Evolutionary conservation across 202 grass and related monocot species (phyloP).

Genomic region (Setaria italica): DNA sequence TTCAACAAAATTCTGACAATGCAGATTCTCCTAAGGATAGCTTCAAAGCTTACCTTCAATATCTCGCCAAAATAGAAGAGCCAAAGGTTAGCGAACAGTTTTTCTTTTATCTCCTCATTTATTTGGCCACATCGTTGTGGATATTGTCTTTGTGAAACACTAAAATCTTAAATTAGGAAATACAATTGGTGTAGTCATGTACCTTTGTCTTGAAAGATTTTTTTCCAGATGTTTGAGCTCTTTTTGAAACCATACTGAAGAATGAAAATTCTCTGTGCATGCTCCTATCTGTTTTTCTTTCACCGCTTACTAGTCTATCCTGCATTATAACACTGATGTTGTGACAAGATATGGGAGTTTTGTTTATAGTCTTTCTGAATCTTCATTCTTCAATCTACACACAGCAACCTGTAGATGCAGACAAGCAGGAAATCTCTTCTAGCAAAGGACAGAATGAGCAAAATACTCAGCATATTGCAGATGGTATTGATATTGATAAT

Average conservation of each 20-base stretch:
- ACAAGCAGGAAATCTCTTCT: conserved; percentile 26
- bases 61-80: conserved; percentile 50
- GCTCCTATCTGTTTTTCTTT: background rate
- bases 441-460: conserved; percentile 8
- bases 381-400: background rate
- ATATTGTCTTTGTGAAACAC: conserved; percentile 21
- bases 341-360: background rate
- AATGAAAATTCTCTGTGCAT: background rate
- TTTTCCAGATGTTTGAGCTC: conserved; percentile 12
- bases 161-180: background rate
- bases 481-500: background rate
- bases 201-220: conserved; percentile 9
- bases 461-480: conserved; percentile 6
- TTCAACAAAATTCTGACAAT: conserved; percentile 17
- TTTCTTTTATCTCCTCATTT: background rate
- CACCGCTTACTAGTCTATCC: background rate
- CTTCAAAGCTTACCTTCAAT: conserved; percentile 28
- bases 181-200: background rate
- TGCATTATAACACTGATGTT: background rate
- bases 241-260: background rate
- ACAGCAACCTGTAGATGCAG: conserved; percentile 29
- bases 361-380: conserved; percentile 1
- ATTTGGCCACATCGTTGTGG: background rate
- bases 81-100: conserved; percentile 37
- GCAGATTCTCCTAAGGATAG: conserved; percentile 25